Percentiles rank a stretch among this genome's conserved stretches.
These are phyloP conservation scores for Hymenoscyphus fraxineus DNA, from an alignment of 2,329 filamentous ascomycete genomes.

Conservation along the genomic window DNA sequence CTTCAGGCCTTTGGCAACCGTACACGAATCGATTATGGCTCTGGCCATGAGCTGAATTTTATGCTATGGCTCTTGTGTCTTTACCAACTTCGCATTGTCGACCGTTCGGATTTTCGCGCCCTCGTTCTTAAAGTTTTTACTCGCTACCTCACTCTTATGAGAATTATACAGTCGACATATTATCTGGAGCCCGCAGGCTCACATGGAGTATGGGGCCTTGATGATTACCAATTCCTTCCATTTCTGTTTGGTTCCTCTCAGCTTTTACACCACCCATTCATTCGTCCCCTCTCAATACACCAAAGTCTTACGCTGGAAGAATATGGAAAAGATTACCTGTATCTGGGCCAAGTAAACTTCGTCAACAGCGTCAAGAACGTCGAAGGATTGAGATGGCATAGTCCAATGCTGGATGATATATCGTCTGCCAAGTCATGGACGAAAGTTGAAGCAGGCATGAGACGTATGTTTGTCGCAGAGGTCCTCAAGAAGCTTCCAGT, in stretches of 20 bases:
- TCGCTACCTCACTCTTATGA: conserved; percentile 83
- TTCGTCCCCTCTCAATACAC: conserved; percentile 78
- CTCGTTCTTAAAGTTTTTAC: conserved; percentile 76
- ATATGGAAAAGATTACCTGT: conserved; percentile 77
- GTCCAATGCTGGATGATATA: conserved; percentile 97
- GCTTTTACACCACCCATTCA: conserved; percentile 76
- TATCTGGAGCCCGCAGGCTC: conserved; percentile 96
- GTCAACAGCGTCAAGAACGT: conserved; percentile 97
- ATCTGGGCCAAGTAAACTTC: conserved; percentile 87
- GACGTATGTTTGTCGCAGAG: conserved; percentile 92
- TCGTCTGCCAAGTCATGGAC: conserved; percentile 82
- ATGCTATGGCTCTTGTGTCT: conserved; percentile 94
- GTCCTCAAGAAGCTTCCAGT: conserved; percentile 91
- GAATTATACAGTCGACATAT: conserved; percentile 81
- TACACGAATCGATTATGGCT: conserved; percentile 90
- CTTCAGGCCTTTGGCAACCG: conserved; percentile 81
- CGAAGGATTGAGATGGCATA: conserved; percentile 91
- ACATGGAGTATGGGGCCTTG: conserved; percentile 95
- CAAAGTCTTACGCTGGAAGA: conserved; percentile 85
- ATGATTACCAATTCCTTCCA: conserved; percentile 95
- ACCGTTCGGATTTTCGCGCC: conserved; percentile 62
- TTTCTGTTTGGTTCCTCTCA: conserved; percentile 94
- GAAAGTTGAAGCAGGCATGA: conserved; percentile 94
- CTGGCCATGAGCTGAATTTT: conserved; percentile 96
- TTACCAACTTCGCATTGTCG: conserved; percentile 69